Base-by-base conservation (phyloP, 2,329 filamentous ascomycete species). In the Talaromyces verruculosus region DNA sequence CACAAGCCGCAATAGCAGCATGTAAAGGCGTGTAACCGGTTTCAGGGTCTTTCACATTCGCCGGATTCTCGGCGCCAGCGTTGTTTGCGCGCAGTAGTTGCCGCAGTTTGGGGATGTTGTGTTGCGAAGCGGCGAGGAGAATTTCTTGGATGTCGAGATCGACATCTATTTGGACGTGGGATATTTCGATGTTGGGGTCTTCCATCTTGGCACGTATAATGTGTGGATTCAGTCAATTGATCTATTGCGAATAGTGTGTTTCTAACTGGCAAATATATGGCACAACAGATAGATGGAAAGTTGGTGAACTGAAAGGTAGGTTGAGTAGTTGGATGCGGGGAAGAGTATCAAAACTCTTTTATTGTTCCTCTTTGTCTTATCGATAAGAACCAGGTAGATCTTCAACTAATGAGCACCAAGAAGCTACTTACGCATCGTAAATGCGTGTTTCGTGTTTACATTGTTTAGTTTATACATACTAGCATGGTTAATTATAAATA, bases 11-110 rank as follows among this genome's bases (percentile, higher is more conserved):
- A 75, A 98, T 91, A 45, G 93, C 92, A 25, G 93, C 91, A 79
- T 98, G 95, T 15, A 98, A 84, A 10, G 94, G 93, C 8, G 93
- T 93, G 77, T 90, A 92, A 67, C 92, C 91, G 0, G 93, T 97
- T 67, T 89, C 88, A 5, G 90, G 86, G 74, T 98, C 94, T 77
- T 94, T 92, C 4, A 90, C 88, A 76, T 90, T 93, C 37, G 82
- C 91, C 81, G 81, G 89, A 59, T 84, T 87, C 22, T 66, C 67
- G 0, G 51, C 63, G 3, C 80, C 75, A 17, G 71, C 66, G 3
- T 72, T 71, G 69, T 82, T 80, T 62, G 80, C 84, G 72, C 85
- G 83, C 68, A 96, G 85, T 7, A 96, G 85, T 65, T 85, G 84
- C 75, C 89, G 89, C 49, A 97, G 85, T 60, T 85, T 84, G 41